These are phyloP conservation scores for Purpureocillium takamizusanense DNA, from an alignment of 2,329 filamentous ascomycete genomes.

Conservation along the genomic window DNA sequence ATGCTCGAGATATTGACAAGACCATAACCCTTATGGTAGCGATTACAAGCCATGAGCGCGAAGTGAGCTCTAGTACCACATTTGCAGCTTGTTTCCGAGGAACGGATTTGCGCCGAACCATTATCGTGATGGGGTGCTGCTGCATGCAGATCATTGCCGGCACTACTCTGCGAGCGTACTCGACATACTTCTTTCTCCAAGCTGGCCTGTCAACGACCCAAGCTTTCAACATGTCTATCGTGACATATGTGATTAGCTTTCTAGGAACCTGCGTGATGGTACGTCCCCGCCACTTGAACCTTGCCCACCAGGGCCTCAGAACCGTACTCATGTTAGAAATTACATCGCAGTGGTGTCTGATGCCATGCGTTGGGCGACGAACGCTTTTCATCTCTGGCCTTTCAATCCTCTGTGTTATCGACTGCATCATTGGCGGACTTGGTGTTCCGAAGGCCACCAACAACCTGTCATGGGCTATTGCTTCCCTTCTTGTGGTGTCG, in stretches of 20 bases:
- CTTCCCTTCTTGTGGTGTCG: conserved; percentile 68
- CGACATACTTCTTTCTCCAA: conserved; percentile 43
- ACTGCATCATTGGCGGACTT: too few relatives aligned
- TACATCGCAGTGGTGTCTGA: conserved; percentile 64
- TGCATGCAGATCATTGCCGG: conserved; percentile 45
- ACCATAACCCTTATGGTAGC: conserved; percentile 32
- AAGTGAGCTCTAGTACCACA: conserved; percentile 19
- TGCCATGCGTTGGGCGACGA: conserved; percentile 59
- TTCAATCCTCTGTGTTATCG: conserved; percentile 60
- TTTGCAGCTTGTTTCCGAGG: conserved; percentile 34
- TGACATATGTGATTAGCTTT: too few relatives aligned
- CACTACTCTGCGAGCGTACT: conserved; percentile 47
- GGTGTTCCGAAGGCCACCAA: too few relatives aligned
- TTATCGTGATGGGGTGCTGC: conserved; percentile 31
- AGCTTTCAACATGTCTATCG: conserved; percentile 42
- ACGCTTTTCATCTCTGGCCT: conserved; percentile 63
- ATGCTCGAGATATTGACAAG: conserved; percentile 6
- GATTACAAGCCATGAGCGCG: conserved; percentile 20
- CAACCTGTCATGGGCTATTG: conserved; percentile 31
- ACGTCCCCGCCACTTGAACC: too few relatives aligned
- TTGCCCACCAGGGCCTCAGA: too few relatives aligned
- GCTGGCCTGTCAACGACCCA: conserved; percentile 35
- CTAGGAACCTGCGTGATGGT: too few relatives aligned
- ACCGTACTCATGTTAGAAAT: too few relatives aligned
- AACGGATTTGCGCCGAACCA: conserved; percentile 28